Conservation (phyloP, 169 alveolate genomes). For the Plasmodium malariae region DNA sequence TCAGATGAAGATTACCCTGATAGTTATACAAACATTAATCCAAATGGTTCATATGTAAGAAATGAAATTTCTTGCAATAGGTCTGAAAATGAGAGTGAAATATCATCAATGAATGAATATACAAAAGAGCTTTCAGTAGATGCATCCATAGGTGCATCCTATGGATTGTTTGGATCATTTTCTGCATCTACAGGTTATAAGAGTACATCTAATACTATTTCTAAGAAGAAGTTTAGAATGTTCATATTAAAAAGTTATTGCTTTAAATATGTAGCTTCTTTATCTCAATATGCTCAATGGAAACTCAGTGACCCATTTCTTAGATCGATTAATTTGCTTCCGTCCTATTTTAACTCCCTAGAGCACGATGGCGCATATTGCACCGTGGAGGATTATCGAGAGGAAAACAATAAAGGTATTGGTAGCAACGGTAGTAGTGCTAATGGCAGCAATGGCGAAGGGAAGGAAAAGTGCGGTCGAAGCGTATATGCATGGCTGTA, state of each 20-base stretch:
- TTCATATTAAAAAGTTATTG: conserved; percentile 88
- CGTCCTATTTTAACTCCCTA: conserved; percentile 81
- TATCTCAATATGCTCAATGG: conserved; percentile 79
- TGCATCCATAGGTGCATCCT: conserved; percentile 83
- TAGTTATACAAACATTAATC: conserved; percentile 70
- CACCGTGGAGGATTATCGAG: conserved; percentile 76
- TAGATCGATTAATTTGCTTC: conserved; percentile 82
- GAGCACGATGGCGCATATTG: conserved; percentile 77
- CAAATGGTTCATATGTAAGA: conserved; percentile 86
- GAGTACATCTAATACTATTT: conserved; percentile 81
- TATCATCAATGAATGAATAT: conserved; percentile 81
- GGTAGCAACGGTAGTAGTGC: no score
- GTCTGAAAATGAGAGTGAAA: conserved; percentile 82
- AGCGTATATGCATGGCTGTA: conserved; percentile 87
- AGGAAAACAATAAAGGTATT: conserved; percentile 78
- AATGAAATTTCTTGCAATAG: conserved; percentile 88
- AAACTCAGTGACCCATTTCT: conserved; percentile 81
- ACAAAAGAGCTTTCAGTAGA: conserved; percentile 86
- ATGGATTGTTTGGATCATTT: conserved; percentile 82
- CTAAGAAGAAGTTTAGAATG: conserved; percentile 78
- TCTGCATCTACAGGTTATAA: conserved; percentile 88
- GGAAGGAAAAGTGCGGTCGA: conserved; percentile 77
- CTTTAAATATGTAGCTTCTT: conserved; percentile 88
- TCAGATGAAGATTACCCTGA: conserved; percentile 75
- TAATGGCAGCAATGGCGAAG: no score